A percentile compares a stretch with the other conserved stretches of the same genome.
These are phyloP conservation scores for Backusella tarrabulga DNA, from an alignment of 192 early-diverging fungal species.

Conservation along the genomic window DNA sequence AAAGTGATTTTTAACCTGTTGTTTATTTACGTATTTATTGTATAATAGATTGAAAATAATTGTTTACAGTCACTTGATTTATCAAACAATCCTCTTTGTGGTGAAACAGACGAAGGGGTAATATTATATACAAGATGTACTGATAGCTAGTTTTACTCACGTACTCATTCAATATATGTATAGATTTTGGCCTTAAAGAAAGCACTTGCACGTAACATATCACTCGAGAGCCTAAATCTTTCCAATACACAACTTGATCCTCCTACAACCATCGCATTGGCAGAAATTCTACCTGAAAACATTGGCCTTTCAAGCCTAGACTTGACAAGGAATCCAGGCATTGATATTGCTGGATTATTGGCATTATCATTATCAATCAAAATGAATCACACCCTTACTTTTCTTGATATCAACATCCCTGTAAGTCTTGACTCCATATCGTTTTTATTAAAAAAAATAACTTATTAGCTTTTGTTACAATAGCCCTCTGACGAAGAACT, in stretches of 20 bases:
- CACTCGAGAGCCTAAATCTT: slow-evolving; percentile 13
- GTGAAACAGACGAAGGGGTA: slow-evolving; percentile 29
- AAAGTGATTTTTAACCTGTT: background rate
- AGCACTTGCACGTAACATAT: slow-evolving; percentile 8
- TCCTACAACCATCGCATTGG: slow-evolving; percentile 67
- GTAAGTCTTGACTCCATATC: slow-evolving; percentile 44
- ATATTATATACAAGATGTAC: background rate
- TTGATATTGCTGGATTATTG: slow-evolving; percentile 82
- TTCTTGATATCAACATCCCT: slow-evolving; percentile 43
- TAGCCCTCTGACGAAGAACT: slow-evolving; percentile 34
- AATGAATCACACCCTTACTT: slow-evolving; percentile 72
- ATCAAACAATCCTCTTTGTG: slow-evolving; percentile 16
- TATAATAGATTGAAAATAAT: slow-evolving; percentile 10
- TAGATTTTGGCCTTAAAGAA: slow-evolving; percentile 24
- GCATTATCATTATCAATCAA: slow-evolving; percentile 79
- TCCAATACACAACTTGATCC: slow-evolving; percentile 20
- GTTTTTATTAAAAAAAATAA: background rate
- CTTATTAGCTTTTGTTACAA: background rate
- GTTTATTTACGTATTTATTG: background rate
- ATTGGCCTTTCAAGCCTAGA: slow-evolving; percentile 66
- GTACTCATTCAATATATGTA: background rate
- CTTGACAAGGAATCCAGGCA: slow-evolving; percentile 71
- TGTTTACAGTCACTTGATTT: slow-evolving; percentile 18
- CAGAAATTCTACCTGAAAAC: slow-evolving; percentile 81
- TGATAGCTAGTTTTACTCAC: background rate